Evolutionary conservation across 805 yeast species (phyloP), one percentile per base, ranked within the genome.

Genomic region (Sugiyamaella marilandica): DNA sequence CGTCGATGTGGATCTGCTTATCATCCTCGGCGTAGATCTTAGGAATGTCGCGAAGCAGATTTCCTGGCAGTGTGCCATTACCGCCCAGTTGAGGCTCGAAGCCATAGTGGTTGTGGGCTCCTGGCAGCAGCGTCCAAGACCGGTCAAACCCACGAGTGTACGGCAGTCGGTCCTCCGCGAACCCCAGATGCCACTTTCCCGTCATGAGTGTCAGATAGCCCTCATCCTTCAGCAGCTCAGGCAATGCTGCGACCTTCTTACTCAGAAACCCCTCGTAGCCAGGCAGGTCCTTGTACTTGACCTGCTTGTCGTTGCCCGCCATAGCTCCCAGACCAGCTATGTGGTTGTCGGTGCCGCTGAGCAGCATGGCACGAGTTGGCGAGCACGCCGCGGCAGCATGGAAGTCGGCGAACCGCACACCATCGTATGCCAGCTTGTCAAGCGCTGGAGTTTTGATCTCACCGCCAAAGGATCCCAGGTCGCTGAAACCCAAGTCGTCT

Each of bases 371-470:
- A 54, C 84, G 66, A 0, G 85, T 81, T 5, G 85, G 84, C 2
- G 84, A 80, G 57, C 85, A 81, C 1, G 85, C 84, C 1, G 83
- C 73, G 5, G 84, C 84, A 1, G 85, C 77, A 55, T 81, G 83
- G 65, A 81, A 81, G 54, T 81, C 80, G 10, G 83, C 78, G 58
- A 80, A 76, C 44, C 80, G 62, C 18, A 74, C 59, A 4, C 85
- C 84, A 7, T 64, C 60, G 8, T 61, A 37, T 1, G 82, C 80
- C 33, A 81, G 60, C 45, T 59, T 68, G 16, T 74, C 63, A 14
- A 81, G 66, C 54, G 77, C 76, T 1, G 85, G 85, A 0, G 85
- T 80, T 34, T 71, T 66, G 46, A 79, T 80, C 58, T 80, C 84
- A 13, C 48, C 49, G 1, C 84, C 84, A 60, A 77, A 81, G 1